Evolutionary conservation across 305 asterid species (phyloP).

Genomic region (Petunia hybrid): DNA sequence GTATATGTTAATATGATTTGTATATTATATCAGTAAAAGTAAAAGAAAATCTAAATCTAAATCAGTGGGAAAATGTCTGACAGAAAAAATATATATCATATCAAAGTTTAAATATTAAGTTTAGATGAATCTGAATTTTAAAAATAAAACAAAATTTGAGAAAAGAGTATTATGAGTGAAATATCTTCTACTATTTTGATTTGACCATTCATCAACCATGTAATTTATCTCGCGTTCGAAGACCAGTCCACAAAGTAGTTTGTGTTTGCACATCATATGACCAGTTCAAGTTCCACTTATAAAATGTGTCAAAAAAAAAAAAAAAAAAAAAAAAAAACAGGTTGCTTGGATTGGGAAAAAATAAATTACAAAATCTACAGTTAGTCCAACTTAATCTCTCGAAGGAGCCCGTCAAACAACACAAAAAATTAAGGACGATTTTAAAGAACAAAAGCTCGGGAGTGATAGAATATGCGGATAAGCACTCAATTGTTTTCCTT

Average conservation of each 20-base stretch:
- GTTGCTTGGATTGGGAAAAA: neutral
- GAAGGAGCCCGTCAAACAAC: neutral
- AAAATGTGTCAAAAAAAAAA: too few species aligned
- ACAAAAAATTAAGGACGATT: neutral
- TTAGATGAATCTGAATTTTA: neutral
- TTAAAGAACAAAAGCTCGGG: neutral
- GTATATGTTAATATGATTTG: neutral
- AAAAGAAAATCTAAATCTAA: neutral
- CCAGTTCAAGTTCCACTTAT: neutral
- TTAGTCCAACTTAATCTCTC: neutral
- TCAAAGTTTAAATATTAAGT: neutral
- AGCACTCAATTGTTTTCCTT: neutral
- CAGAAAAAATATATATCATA: neutral
- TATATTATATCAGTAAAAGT: neutral
- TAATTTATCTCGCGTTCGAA: too few species aligned
- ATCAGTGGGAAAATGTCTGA: neutral
- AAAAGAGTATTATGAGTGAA: neutral
- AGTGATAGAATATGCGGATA: neutral
- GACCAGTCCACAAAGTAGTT: neutral
- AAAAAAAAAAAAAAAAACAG: neutral
- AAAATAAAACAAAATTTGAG: neutral
- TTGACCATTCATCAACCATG: too few species aligned
- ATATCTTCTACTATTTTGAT: neutral
- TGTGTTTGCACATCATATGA: too few species aligned
- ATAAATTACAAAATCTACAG: neutral